Conservation (phyloP, 2,329 filamentous ascomycete genomes). For the Fonsecaea pedrosoi region DNA sequence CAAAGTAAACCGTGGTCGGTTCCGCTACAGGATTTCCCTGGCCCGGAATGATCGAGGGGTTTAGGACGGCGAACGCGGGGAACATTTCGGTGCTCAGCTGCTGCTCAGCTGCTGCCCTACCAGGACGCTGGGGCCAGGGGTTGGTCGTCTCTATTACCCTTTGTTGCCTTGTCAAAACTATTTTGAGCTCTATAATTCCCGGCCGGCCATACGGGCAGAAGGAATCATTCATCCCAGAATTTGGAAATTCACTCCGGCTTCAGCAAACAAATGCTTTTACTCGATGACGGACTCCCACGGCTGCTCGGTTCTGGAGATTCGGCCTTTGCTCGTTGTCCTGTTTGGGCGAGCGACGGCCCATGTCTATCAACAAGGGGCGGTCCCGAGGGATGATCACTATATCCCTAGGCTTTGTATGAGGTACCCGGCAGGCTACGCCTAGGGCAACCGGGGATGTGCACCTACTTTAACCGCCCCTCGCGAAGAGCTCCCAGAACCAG, state of each 20-base stretch:
- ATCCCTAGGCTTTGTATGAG: too few relatives aligned
- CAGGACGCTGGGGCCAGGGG: not conserved
- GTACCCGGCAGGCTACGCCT: not conserved
- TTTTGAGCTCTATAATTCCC: not conserved
- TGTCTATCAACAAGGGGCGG: not conserved
- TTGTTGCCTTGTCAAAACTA: not conserved
- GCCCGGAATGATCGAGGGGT: not conserved
- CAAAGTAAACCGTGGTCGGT: not conserved
- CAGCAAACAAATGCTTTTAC: not conserved
- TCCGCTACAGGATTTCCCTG: not conserved
- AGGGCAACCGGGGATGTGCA: not conserved
- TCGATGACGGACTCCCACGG: not conserved
- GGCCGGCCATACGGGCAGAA: not conserved
- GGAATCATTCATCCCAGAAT: not conserved
- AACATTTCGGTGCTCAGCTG: not conserved
- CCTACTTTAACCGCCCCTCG: not conserved
- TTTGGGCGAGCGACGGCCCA: conserved; percentile 10
- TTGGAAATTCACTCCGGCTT: not conserved
- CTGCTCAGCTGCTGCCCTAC: not conserved
- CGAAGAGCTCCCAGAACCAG: not conserved
- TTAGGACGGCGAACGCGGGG: conserved; percentile 6
- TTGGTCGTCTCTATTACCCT: too few relatives aligned
- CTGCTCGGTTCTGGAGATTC: not conserved
- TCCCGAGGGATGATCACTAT: not conserved
- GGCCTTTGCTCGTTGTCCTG: conserved; percentile 13